Evolutionary conservation across 2,329 filamentous ascomycete species (phyloP).

Genomic region (Xylariomycetidae sp.): DNA sequence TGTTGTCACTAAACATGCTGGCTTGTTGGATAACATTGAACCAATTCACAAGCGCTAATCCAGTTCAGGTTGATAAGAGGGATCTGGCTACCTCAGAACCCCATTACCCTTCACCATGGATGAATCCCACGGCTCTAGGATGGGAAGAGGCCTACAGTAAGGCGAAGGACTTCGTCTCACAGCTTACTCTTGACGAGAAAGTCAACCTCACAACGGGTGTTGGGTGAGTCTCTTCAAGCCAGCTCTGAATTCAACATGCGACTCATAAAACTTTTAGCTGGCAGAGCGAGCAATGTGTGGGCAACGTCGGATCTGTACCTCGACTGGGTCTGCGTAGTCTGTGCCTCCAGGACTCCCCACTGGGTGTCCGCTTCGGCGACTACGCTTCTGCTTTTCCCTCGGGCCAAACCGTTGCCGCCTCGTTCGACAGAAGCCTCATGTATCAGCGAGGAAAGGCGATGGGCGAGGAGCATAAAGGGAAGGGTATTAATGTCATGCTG

Average conservation of each 20-base stretch:
- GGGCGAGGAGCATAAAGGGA: constrained; percentile 65
- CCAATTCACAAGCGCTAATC: too few relatives aligned
- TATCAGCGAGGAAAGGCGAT: constrained; percentile 67
- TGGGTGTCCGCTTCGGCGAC: constrained; percentile 73
- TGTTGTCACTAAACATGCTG: too few relatives aligned
- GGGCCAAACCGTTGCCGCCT: constrained; percentile 75
- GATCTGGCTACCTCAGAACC: constrained; percentile 23
- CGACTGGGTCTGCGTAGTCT: constrained; percentile 65
- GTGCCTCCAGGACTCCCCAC: constrained; percentile 83
- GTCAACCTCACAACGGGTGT: constrained; percentile 92
- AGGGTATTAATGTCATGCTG: constrained; percentile 70
- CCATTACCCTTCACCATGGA: constrained; percentile 83
- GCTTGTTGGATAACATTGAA: too few relatives aligned
- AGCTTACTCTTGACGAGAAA: constrained; percentile 81
- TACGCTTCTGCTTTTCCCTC: constrained; percentile 78
- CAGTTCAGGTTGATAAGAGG: constrained; percentile 19
- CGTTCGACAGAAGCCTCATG: constrained; percentile 71
- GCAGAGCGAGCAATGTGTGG: constrained; percentile 70
- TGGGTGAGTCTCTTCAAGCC: constrained; percentile 61
- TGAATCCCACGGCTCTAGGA: constrained; percentile 62
- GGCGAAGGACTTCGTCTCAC: constrained; percentile 74
- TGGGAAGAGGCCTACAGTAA: constrained; percentile 75
- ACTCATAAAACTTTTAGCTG: constrained; percentile 40
- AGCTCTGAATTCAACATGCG: not conserved
- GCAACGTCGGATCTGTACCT: constrained; percentile 67